phyloP scores from a whole-genome alignment of 805 yeast species.

The Teunomyces lycoperdinae region DNA sequence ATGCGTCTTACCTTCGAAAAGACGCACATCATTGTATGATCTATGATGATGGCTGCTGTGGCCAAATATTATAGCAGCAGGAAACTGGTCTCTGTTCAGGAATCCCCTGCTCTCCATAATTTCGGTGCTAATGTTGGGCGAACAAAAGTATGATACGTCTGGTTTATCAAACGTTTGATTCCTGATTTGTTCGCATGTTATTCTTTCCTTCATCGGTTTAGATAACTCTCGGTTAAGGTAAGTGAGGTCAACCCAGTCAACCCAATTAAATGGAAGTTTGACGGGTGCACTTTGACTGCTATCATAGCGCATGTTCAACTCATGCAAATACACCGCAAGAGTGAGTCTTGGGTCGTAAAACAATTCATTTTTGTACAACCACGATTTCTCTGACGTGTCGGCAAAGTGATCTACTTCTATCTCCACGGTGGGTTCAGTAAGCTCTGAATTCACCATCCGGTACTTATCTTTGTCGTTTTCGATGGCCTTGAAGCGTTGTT shows the following conservation, averaged over 20 bases:
- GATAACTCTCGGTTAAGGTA: conserved; percentile 25
- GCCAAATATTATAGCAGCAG: conserved; percentile 23
- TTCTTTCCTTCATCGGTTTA: conserved; percentile 8
- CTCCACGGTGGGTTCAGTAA: conserved; percentile 13
- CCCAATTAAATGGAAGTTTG: conserved; percentile 48
- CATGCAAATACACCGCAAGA: conserved; percentile 20
- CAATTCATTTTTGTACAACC: conserved; percentile 16
- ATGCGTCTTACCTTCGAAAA: conserved; percentile 17
- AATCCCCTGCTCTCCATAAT: conserved; percentile 23
- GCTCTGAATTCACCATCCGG: conserved; percentile 24
- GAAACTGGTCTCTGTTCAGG: conserved; percentile 22
- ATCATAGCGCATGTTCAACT: conserved; percentile 6
- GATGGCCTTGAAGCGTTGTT: conserved; percentile 14
- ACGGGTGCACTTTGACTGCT: conserved; percentile 14
- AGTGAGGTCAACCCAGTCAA: conserved; percentile 52
- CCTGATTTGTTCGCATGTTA: conserved; percentile 13
- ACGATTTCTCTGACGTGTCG: conserved; percentile 13
- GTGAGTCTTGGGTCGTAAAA: conserved; percentile 26
- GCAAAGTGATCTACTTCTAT: conserved; percentile 15
- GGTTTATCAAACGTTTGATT: conserved; percentile 16
- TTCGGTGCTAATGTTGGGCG: conserved; percentile 11
- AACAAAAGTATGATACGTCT: conserved; percentile 14
- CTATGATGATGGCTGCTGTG: conserved; percentile 24
- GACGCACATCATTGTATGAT: conserved; percentile 18
- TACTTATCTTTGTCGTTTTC: conserved; percentile 16